A percentile compares a stretch with the other conserved stretches of the same genome.
Conservation (phyloP, 2,329 filamentous ascomycete genomes). For the Fusarium citri region DNA sequence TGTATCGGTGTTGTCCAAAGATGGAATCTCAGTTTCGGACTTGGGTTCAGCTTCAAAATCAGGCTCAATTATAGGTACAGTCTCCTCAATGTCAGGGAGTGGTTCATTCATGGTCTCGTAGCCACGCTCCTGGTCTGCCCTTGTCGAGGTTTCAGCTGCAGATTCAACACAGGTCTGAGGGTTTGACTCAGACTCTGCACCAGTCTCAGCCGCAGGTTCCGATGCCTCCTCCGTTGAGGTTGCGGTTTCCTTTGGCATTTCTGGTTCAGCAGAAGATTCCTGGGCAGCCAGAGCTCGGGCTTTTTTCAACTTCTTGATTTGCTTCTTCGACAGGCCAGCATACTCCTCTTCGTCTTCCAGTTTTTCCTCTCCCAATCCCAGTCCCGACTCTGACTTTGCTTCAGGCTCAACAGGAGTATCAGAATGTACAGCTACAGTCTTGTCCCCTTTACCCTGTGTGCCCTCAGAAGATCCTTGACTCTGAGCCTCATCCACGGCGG, state of each 20-base stretch:
- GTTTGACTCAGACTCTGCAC: conserved; percentile 36
- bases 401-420: conserved; percentile 34
- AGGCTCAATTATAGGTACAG: conserved; percentile 46
- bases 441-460: conserved; percentile 31
- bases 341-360: conserved; percentile 39
- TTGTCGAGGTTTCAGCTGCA: conserved; percentile 16
- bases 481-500: conserved; percentile 40
- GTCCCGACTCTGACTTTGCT: conserved; percentile 33
- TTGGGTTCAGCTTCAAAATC: conserved; percentile 47
- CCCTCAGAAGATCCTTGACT: conserved; percentile 33
- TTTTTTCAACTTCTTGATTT: conserved; percentile 44
- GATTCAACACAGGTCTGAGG: conserved; percentile 20
- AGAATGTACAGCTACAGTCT: conserved; percentile 30
- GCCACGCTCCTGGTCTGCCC: conserved; percentile 31
- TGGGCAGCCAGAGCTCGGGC: conserved; percentile 39
- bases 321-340: conserved; percentile 45
- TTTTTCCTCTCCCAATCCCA: conserved; percentile 36
- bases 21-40: conserved; percentile 43
- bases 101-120: conserved; percentile 39
- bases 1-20: conserved; percentile 28
- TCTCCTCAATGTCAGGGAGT: conserved; percentile 37
- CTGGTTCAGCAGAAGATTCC: conserved; percentile 31
- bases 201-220: conserved; percentile 33
- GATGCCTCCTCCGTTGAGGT: conserved; percentile 22
- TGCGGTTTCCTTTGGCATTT: conserved; percentile 32